Percentiles rank a stretch among this genome's conserved stretches.
These are phyloP conservation scores for Lindgomyces ingoldianus DNA, from an alignment of 495 filamentous ascomycete species.

Conservation along the genomic window DNA sequence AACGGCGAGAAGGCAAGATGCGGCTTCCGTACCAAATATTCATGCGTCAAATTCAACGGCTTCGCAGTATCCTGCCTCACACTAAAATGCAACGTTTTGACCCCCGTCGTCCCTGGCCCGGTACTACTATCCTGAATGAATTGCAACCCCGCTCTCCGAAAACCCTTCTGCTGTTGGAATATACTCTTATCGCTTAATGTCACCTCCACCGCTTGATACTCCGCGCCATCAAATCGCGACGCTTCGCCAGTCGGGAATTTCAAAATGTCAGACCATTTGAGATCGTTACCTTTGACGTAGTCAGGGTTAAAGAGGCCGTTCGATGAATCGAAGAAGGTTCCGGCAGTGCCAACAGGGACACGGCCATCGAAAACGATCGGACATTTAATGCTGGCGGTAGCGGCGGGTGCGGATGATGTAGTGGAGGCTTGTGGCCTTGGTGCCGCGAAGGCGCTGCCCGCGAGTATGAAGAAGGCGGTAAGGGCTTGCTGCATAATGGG, in stretches of 20 bases:
- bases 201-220: conserved; percentile 25
- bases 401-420: not conserved
- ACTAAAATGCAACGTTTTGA: conserved; percentile 37
- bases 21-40: conserved; percentile 32
- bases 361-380: conserved; percentile 38
- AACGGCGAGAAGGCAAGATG: not conserved
- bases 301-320: conserved; percentile 38
- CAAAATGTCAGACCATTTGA: conserved; percentile 33
- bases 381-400: conserved; percentile 23
- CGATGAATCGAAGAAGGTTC: conserved; percentile 29
- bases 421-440: not conserved
- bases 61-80: conserved; percentile 34
- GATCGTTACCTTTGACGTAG: conserved; percentile 31
- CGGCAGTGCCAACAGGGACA: conserved; percentile 22
- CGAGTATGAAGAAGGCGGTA: conserved; percentile 8
- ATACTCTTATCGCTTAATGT: conserved; percentile 35
- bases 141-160: conserved; percentile 35
- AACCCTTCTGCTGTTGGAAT: conserved; percentile 37
- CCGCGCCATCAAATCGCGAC: conserved; percentile 29
- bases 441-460: conserved; percentile 17
- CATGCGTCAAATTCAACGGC: conserved; percentile 36
- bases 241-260: conserved; percentile 24
- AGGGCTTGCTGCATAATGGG: conserved; percentile 22
- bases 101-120: conserved; percentile 18
- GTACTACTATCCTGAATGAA: conserved; percentile 29